Evolutionary conservation across 805 yeast species (phyloP), one percentile per base, ranked within the genome.

Genomic region (Teunomyces pallodes): DNA sequence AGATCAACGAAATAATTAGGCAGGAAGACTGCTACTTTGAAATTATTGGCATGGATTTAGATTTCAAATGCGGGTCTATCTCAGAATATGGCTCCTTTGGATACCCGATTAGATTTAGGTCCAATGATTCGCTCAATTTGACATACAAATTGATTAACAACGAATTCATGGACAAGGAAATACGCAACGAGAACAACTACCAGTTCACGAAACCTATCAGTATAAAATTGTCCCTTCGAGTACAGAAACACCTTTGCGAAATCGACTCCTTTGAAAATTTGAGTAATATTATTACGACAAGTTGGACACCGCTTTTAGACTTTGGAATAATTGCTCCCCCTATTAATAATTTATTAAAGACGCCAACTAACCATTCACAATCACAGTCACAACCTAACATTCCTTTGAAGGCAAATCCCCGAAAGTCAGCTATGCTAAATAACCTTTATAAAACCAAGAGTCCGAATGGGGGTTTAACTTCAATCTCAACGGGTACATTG

Each of bases 251-350:
- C 36, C 44, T 49, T 36, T 41, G 44, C 2, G 42, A 12, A 1
- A 32, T 44, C 7, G 49, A 48, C 5, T 41, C 36, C 1, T 51
- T 24, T 46, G 50, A 49, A n/a, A 54, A 51, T 27, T 41, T 62
- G 16, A 66, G 71, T 43, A 58, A 59, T 48, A 51, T 51, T 16
- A 69, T 73, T 26, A 53, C 62, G 12, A 72, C 76, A 3, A 56
- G 59, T 39, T 72, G 77, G 78, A 50, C 68, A 8, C 78, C 79
- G 3, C 55, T 57, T 39, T 55, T 73, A 33, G 78, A 69, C 46
- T 63, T 73, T 52, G 61, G 62, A 47, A 57, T 67, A 26, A 58
- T 57, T 50, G 74, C 74, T 3, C 73, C 69, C 5, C 75, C 77
- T 9, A 64, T 67, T 29, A 72, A 65, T 48, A 70, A 66, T 50